phyloP scores from a whole-genome alignment of 108 stramenopile genomes.

The Parietichytrium sp. region DNA sequence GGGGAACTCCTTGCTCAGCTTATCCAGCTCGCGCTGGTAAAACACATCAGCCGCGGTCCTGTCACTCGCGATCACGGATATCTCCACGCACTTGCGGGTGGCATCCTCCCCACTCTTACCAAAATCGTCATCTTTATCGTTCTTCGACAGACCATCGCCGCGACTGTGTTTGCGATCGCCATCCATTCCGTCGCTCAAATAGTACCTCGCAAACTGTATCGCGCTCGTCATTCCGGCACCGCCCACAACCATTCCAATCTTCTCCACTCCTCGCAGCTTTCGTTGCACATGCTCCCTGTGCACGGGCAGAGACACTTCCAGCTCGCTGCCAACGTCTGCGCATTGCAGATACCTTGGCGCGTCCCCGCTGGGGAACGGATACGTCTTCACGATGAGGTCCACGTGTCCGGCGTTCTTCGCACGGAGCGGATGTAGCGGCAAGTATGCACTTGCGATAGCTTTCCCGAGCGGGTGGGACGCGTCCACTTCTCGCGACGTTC shows the following conservation, averaged over 20 bases:
- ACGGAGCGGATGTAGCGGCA: slow-evolving; percentile 17
- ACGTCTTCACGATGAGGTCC: slow-evolving; percentile 32
- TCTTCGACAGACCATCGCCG: background rate
- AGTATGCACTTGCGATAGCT: background rate
- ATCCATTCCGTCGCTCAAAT: background rate
- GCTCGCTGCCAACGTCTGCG: background rate
- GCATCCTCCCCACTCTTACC: background rate
- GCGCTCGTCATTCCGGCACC: background rate
- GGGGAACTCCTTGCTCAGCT: background rate
- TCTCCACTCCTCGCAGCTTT: background rate
- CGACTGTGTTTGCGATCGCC: background rate
- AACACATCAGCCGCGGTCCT: background rate
- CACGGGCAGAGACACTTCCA: background rate
- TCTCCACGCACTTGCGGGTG: background rate
- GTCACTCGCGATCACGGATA: slow-evolving; percentile 13
- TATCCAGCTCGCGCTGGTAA: slow-evolving; percentile 18
- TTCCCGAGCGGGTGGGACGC: slow-evolving; percentile 20
- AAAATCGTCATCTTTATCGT: background rate
- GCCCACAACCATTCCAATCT: background rate
- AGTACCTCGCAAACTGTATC: background rate
- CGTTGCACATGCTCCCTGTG: background rate
- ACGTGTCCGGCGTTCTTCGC: background rate
- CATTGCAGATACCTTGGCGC: background rate
- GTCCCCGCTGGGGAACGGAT: slow-evolving; percentile 22
- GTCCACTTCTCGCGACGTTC: background rate